Percentiles rank a stretch among this genome's conserved stretches.
These are phyloP conservation scores for Pseudogymnoascus sp. DNA, from an alignment of 2,329 filamentous ascomycete species.

Conservation along the genomic window DNA sequence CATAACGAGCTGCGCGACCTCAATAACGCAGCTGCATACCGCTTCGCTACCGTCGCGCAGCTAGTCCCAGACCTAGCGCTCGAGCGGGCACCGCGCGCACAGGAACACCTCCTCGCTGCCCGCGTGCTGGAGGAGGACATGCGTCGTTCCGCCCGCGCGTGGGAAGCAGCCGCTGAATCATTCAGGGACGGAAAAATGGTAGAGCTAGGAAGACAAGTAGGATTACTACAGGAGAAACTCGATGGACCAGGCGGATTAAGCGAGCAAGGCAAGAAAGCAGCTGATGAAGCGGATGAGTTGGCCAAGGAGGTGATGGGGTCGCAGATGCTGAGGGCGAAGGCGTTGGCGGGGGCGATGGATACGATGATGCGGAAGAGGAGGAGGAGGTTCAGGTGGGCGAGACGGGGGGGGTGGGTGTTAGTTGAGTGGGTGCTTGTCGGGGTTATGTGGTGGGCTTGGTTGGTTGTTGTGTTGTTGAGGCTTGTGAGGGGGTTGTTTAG, in stretches of 20 bases:
- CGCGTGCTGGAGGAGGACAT: conserved; percentile 38
- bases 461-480: conserved; percentile 70
- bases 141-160: conserved; percentile 37
- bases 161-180: conserved; percentile 48
- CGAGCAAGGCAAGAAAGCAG: conserved; percentile 48
- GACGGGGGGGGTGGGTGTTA: conserved; percentile 67
- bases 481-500: conserved; percentile 54
- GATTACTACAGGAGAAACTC: conserved; percentile 34
- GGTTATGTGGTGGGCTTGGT: conserved; percentile 92
- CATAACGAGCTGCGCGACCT: conserved; percentile 33
- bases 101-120: conserved; percentile 39
- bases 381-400: conserved; percentile 61
- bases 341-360: conserved; percentile 69
- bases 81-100: conserved; percentile 18
- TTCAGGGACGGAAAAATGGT: conserved; percentile 51
- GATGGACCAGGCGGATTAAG: conserved; percentile 25
- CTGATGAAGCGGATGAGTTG: conserved; percentile 73
- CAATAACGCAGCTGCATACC: conserved; percentile 11
- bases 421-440: conserved; percentile 84
- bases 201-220: conserved; percentile 34
- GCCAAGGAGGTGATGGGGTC: conserved; percentile 66
- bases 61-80: conserved; percentile 15
- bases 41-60: conserved; percentile 20
- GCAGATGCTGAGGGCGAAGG: conserved; percentile 72
- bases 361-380: conserved; percentile 63